These are phyloP conservation scores for Setaria italica DNA, from an alignment of 202 grass and related monocot genomes.

Conservation along the genomic window DNA sequence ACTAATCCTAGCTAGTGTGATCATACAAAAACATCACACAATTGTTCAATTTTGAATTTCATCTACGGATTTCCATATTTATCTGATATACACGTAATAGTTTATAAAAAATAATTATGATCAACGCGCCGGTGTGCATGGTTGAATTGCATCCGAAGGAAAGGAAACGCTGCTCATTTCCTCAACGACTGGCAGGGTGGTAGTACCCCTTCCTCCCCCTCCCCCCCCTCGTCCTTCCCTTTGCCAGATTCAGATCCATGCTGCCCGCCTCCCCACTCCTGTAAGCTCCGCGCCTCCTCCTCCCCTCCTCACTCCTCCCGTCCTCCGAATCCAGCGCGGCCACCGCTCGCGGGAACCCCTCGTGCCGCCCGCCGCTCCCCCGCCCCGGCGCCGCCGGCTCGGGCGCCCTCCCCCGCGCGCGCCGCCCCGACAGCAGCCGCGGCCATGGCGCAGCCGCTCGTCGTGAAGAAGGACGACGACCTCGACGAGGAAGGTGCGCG, in stretches of 20 bases:
- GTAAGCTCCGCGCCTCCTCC: slow-evolving; percentile 36
- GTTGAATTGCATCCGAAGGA: slow-evolving; percentile 37
- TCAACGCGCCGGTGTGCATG: background rate
- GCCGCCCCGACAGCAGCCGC: slow-evolving; percentile 1
- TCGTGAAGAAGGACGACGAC: slow-evolving; percentile 98
- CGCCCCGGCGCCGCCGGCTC: background rate
- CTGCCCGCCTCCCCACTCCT: slow-evolving; percentile 27
- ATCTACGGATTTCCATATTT: too few species aligned
- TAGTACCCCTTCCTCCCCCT: background rate
- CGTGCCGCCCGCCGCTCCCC: background rate
- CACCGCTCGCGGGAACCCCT: slow-evolving; percentile 5
- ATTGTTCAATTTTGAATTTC: too few species aligned
- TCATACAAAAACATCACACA: too few species aligned
- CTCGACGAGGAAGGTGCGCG: slow-evolving; percentile 86
- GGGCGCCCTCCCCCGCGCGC: slow-evolving; percentile 23
- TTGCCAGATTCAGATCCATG: slow-evolving; percentile 62
- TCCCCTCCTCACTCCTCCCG: background rate
- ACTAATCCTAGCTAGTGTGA: too few species aligned
- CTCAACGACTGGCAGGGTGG: slow-evolving; percentile 6
- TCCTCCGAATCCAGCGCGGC: slow-evolving; percentile 9
- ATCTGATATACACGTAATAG: too few species aligned
- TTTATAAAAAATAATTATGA: background rate
- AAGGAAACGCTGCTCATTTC: slow-evolving; percentile 1
- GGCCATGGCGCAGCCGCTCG: slow-evolving; percentile 88
- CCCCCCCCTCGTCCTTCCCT: background rate